phyloP scores from a whole-genome alignment of 1,284 basidiomycete genomes.

The Neolentinus lepideus region DNA sequence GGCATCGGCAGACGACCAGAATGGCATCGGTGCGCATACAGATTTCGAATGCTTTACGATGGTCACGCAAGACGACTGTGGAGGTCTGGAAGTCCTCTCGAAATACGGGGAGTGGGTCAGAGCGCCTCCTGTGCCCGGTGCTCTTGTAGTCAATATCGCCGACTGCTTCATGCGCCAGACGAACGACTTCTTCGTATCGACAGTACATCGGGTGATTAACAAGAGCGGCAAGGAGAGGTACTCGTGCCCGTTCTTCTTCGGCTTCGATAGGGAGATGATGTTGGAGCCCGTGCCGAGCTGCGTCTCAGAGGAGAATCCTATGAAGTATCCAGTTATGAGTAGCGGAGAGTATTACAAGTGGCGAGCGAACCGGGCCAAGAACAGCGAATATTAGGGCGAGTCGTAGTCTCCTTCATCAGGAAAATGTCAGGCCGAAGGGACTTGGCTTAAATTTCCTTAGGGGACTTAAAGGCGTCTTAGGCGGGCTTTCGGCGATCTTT shows the following conservation, averaged over 20 bases:
- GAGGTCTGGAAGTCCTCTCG: conserved; percentile 52
- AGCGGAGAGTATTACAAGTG: conserved; percentile 72
- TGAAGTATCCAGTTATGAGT: conserved; percentile 62
- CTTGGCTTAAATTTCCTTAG: too few relatives aligned
- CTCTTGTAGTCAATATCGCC: conserved; percentile 53
- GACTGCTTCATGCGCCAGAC: background rate
- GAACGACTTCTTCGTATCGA: conserved; percentile 88
- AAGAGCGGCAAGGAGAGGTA: conserved; percentile 63
- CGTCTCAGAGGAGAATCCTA: conserved; percentile 52
- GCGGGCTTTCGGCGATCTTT: too few relatives aligned
- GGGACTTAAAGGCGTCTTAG: too few relatives aligned
- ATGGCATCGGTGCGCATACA: conserved; percentile 83
- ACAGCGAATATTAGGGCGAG: background rate
- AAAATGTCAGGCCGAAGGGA: too few relatives aligned
- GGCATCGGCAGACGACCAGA: conserved; percentile 46
- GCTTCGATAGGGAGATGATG: conserved; percentile 38
- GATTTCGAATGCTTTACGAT: conserved; percentile 87
- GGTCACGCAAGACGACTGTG: conserved; percentile 63
- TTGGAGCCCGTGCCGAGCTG: conserved; percentile 50
- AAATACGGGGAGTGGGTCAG: conserved; percentile 46
- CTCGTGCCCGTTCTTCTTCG: conserved; percentile 80
- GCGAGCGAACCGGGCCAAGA: conserved; percentile 15
- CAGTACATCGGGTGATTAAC: conserved; percentile 78
- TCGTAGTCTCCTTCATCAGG: too few relatives aligned
- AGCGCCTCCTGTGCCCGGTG: conserved; percentile 44